Evolutionary conservation across 306 rosid species (phyloP).

Genomic region (Sicyos edulis): DNA sequence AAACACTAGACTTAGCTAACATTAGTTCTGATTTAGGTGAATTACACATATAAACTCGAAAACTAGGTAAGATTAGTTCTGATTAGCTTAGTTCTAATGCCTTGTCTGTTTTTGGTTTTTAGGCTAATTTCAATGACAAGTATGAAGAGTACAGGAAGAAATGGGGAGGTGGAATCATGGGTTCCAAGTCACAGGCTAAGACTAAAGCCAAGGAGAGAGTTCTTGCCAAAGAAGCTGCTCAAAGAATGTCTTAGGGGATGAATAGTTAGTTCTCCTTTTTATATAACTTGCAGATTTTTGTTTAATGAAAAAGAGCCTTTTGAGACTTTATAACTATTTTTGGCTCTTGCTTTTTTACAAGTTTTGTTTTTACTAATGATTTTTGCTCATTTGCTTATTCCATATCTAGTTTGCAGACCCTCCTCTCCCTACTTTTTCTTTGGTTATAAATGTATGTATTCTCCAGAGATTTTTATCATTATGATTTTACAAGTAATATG

Average conservation of each 20-base stretch:
- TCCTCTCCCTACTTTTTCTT: background rate
- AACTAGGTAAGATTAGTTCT: too few species aligned
- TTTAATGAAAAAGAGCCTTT: background rate
- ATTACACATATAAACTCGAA: too few species aligned
- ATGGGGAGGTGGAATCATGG: slow-evolving; percentile 92
- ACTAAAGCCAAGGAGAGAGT: slow-evolving; percentile 62
- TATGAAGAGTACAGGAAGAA: slow-evolving; percentile 62
- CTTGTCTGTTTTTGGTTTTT: background rate
- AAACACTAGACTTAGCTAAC: background rate
- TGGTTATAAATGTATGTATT: too few species aligned
- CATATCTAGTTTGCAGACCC: background rate
- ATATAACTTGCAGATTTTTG: background rate
- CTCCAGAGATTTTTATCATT: too few species aligned
- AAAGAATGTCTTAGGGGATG: slow-evolving; percentile 64
- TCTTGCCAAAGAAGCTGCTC: slow-evolving; percentile 77
- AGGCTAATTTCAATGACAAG: slow-evolving; percentile 83
- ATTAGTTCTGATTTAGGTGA: too few species aligned
- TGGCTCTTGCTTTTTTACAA: background rate
- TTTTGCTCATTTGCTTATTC: background rate
- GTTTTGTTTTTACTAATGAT: slow-evolving; percentile 2
- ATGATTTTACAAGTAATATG: too few species aligned
- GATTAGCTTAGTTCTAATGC: background rate
- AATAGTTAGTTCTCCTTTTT: background rate
- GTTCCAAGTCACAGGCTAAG: slow-evolving; percentile 73
- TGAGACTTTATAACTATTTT: background rate